Evolutionary conservation across 805 yeast genomes (phyloP).

Genomic region (Dipodascus geniculatus): DNA sequence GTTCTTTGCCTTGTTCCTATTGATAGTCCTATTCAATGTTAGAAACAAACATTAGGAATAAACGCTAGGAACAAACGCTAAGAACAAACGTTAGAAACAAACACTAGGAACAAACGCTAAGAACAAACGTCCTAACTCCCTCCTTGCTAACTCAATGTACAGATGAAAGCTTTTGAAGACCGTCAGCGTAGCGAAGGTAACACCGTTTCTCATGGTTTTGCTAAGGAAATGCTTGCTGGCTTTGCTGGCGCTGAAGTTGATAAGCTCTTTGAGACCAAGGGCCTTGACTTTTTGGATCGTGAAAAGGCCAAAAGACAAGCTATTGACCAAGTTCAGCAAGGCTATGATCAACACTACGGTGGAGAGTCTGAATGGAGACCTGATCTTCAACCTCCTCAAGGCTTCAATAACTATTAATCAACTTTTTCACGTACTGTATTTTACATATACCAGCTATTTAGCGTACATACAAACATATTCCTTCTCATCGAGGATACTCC

Average conservation of each 20-base stretch:
- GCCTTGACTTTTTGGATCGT: slow-evolving; percentile 16
- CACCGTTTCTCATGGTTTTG: slow-evolving; percentile 16
- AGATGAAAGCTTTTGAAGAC: slow-evolving; percentile 15
- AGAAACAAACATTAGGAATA: too few species aligned
- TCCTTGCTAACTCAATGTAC: neutral
- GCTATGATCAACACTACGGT: slow-evolving; percentile 18
- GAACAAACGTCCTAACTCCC: too few species aligned
- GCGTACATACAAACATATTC: too few species aligned
- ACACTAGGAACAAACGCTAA: too few species aligned
- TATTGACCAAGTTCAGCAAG: slow-evolving; percentile 11
- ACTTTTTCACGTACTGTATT: neutral
- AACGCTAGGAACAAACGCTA: too few species aligned
- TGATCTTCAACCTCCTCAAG: slow-evolving; percentile 7
- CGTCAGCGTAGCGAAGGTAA: slow-evolving; percentile 17
- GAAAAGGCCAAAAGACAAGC: slow-evolving; percentile 15
- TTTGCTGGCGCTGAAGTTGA: slow-evolving; percentile 20
- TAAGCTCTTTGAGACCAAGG: slow-evolving; percentile 18
- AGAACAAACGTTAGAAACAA: too few species aligned
- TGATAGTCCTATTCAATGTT: too few species aligned
- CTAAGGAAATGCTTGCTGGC: slow-evolving; percentile 18
- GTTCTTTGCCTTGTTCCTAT: too few species aligned
- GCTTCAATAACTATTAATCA: neutral
- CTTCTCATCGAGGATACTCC: too few species aligned
- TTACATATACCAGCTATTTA: too few species aligned
- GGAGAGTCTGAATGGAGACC: slow-evolving; percentile 10